Percentiles rank a stretch among this genome's conserved stretches.
These are phyloP conservation scores for Actinomortierella wolfii DNA, from an alignment of 371 early-diverging fungal genomes.

Conservation along the genomic window DNA sequence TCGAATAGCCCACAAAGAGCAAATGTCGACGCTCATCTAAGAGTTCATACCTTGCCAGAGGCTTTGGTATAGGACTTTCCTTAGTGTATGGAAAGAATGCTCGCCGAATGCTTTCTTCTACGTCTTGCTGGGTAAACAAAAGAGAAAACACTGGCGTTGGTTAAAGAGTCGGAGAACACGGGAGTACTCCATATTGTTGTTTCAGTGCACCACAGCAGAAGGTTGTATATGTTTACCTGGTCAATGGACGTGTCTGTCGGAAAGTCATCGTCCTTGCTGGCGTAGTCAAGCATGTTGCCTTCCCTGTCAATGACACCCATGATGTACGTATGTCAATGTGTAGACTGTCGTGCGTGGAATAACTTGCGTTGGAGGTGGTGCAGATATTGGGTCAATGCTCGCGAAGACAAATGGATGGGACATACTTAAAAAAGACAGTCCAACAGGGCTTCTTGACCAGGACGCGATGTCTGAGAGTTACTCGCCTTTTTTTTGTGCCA, in stretches of 20 bases:
- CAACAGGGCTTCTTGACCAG: no score
- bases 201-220: neutral
- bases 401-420: no score
- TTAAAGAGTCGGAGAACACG: slow-evolving; percentile 15
- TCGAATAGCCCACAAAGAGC: neutral
- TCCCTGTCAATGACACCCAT: slow-evolving; percentile 41
- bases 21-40: neutral
- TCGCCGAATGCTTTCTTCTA: slow-evolving; percentile 23
- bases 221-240: slow-evolving; percentile 49
- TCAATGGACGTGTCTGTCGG: slow-evolving; percentile 57
- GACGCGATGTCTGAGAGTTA: no score
- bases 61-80: slow-evolving; percentile 31
- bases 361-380: no score
- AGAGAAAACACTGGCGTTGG: neutral
- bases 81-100: slow-evolving; percentile 27
- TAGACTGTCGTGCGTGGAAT: no score
- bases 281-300: slow-evolving; percentile 17
- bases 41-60: slow-evolving; percentile 17
- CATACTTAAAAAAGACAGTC: no score
- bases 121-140: slow-evolving; percentile 4
- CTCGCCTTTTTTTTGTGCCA: no score
- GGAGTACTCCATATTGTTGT: slow-evolving; percentile 42
- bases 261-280: slow-evolving; percentile 52
- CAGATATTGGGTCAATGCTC: no score
- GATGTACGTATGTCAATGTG: neutral